Percentiles rank a stretch among this genome's conserved stretches.
These are phyloP conservation scores for Phlebopus sp. DNA, from an alignment of 1,284 basidiomycete species.

Conservation along the genomic window DNA sequence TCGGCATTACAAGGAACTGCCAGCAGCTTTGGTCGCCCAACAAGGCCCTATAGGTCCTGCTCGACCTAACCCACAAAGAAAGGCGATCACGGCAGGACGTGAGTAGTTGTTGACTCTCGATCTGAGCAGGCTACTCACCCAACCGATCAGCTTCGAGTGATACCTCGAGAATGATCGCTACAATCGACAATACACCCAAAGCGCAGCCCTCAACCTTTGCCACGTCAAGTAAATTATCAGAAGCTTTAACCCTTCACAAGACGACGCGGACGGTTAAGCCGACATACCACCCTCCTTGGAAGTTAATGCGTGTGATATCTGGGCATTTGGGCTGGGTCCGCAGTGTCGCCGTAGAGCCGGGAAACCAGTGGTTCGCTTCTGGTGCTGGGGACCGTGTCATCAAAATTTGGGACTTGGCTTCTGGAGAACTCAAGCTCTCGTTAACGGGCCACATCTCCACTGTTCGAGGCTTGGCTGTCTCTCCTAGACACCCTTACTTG, in stretches of 20 bases:
- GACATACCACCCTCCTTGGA: constrained; percentile 94
- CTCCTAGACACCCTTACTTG: constrained; percentile 90
- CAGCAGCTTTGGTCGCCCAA: constrained; percentile 76
- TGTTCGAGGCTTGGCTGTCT: constrained; percentile 92
- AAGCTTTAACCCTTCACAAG: constrained; percentile 87
- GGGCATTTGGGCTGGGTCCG: constrained; percentile 99
- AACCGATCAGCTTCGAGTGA: constrained; percentile 40
- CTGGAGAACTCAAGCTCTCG: constrained; percentile 91
- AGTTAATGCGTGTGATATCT: constrained; percentile 94
- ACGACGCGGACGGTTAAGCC: constrained; percentile 92
- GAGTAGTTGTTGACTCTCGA: constrained; percentile 1
- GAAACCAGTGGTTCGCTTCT: constrained; percentile 98
- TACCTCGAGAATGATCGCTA: constrained; percentile 61
- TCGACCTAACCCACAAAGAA: constrained; percentile 59
- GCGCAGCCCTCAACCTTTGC: constrained; percentile 64
- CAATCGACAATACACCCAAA: constrained; percentile 66
- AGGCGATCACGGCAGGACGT: constrained; percentile 75
- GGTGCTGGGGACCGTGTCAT: constrained; percentile 97
- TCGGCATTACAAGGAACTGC: constrained; percentile 81
- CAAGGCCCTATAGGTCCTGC: constrained; percentile 80
- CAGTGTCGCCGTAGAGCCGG: constrained; percentile 92
- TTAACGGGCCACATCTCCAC: constrained; percentile 98
- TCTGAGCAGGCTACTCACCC: background rate
- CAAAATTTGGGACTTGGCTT: constrained; percentile 99
- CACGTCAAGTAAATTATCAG: constrained; percentile 67